These are phyloP conservation scores for Cryptococcus sp. DNA, from an alignment of 1,284 basidiomycete genomes.

Conservation along the genomic window DNA sequence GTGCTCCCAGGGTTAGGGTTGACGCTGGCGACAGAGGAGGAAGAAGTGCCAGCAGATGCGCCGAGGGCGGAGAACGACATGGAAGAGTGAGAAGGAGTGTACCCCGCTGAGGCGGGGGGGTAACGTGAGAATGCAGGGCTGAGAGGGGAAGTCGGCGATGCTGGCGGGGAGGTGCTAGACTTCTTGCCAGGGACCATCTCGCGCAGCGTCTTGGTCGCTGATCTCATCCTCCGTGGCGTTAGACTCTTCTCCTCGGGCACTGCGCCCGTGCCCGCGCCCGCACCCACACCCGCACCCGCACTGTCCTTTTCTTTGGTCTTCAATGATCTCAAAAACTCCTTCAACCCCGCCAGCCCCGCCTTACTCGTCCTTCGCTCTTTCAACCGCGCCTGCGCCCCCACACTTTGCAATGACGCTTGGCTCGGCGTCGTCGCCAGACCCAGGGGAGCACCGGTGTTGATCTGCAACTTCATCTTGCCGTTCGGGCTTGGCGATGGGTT, in stretches of 20 bases:
- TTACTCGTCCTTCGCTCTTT: constrained; percentile 22
- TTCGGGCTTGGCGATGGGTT: background rate
- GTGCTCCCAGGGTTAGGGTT: background rate
- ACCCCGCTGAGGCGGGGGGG: no score
- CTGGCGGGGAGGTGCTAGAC: constrained; percentile 11
- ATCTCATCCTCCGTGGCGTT: background rate
- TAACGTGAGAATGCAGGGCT: constrained; percentile 3
- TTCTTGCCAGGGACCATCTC: constrained; percentile 1
- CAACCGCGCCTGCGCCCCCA: background rate
- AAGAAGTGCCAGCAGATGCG: constrained; percentile 1
- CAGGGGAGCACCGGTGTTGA: no score
- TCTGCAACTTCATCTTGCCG: no score
- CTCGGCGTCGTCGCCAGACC: no score
- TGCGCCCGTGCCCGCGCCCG: no score
- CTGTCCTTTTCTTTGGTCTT: background rate
- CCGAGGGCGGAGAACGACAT: constrained; percentile 20
- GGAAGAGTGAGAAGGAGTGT: no score
- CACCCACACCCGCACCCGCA: no score
- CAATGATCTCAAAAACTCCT: constrained; percentile 40
- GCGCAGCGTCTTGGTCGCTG: background rate
- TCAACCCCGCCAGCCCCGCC: constrained; percentile 41
- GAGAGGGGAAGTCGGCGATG: constrained; percentile 13
- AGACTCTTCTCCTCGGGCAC: background rate
- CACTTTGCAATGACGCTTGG: no score
- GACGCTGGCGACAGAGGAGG: background rate